Evolutionary conservation across 2,329 filamentous ascomycete species (phyloP).

Genomic region (Parafenestella ontariensis): DNA sequence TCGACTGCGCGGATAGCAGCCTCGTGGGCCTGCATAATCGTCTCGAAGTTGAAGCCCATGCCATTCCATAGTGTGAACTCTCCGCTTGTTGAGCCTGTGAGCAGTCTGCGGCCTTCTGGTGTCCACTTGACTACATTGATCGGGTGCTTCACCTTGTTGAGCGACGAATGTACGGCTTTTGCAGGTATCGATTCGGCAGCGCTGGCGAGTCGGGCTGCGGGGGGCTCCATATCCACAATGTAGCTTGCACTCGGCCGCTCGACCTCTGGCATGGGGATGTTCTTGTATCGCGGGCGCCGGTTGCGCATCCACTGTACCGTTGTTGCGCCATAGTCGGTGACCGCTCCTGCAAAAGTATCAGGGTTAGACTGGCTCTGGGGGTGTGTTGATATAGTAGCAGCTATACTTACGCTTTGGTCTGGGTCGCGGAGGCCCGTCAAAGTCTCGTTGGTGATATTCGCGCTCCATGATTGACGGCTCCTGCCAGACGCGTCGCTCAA

Average conservation of each 20-base stretch:
- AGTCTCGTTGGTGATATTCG: constrained; percentile 45
- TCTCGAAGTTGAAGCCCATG: constrained; percentile 99
- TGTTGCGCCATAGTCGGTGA: constrained; percentile 92
- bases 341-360: constrained; percentile 68
- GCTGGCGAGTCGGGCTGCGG: constrained; percentile 73
- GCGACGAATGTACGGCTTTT: constrained; percentile 96
- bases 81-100: constrained; percentile 94
- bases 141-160: constrained; percentile 97
- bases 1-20: constrained; percentile 80
- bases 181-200: constrained; percentile 88
- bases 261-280: constrained; percentile 72
- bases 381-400: constrained; percentile 1
- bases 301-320: constrained; percentile 91
- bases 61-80: constrained; percentile 99
- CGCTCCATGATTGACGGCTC: constrained; percentile 41
- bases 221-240: constrained; percentile 90
- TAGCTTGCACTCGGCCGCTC: constrained; percentile 90
- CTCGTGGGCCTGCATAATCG: constrained; percentile 97
- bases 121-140: constrained; percentile 98
- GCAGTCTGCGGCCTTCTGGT: constrained; percentile 86
- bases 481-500: constrained; percentile 4
- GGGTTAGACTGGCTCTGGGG: constrained; percentile 2
- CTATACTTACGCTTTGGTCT: constrained; percentile 46
- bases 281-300: constrained; percentile 77
- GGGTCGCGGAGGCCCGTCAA: constrained; percentile 42